A percentile compares a stretch with the other conserved stretches of the same genome.
These are phyloP conservation scores for Sphagnurus paluster DNA, from an alignment of 1,284 basidiomycete species.

Conservation along the genomic window DNA sequence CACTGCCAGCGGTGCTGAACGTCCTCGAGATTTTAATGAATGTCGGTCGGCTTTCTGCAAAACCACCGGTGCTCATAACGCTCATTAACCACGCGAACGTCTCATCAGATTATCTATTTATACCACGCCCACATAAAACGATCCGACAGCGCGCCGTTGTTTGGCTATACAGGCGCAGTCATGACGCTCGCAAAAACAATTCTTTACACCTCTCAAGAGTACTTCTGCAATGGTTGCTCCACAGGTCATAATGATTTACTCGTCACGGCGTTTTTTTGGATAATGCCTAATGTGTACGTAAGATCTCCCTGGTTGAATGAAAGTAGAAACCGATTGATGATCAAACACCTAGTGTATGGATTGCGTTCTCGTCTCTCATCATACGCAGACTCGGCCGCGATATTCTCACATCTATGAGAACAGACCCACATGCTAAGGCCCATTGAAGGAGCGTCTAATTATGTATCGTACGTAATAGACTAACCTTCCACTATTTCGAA, in stretches of 20 bases:
- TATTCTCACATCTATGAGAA: conserved; percentile 23
- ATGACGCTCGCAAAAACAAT: conserved; percentile 58
- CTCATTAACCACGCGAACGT: conserved; percentile 5
- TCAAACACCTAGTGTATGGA: conserved; percentile 35
- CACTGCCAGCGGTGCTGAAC: neutral
- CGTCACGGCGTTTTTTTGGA: conserved; percentile 44
- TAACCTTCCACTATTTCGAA: conserved; percentile 1
- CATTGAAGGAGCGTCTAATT: conserved; percentile 15
- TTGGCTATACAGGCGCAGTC: conserved; percentile 48
- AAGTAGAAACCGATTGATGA: neutral
- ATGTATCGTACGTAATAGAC: conserved; percentile 17
- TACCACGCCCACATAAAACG: conserved; percentile 26
- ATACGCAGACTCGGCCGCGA: conserved; percentile 37
- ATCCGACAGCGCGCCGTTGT: conserved; percentile 27
- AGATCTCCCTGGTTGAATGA: neutral
- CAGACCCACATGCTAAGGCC: conserved; percentile 15
- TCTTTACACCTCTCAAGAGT: conserved; percentile 51
- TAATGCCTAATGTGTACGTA: conserved; percentile 48
- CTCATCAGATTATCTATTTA: conserved; percentile 42
- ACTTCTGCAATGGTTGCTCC: conserved; percentile 43
- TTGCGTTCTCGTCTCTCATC: conserved; percentile 38
- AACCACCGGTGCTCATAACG: conserved; percentile 1
- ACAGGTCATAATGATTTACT: conserved; percentile 49
- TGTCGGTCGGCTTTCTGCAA: conserved; percentile 20
- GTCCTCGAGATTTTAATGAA: conserved; percentile 53